Evolutionary conservation across 768 basidiomycete genomes (phyloP), one percentile per base, ranked within the genome.

Genomic region (Phylloporus sp.): DNA sequence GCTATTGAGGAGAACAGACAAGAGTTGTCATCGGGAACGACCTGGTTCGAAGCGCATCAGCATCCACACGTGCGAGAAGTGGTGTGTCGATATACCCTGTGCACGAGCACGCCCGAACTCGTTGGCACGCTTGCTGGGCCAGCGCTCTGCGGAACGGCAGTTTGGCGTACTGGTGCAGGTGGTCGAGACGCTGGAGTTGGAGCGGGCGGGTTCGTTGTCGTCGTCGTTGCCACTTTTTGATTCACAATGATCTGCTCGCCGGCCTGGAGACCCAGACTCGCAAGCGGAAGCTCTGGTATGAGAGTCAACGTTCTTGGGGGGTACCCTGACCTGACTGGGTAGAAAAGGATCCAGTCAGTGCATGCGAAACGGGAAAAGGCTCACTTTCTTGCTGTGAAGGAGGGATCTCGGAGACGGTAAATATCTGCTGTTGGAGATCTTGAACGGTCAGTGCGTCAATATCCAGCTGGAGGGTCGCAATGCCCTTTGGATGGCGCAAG

Each of bases 11-110:
- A 86, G 70, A 97, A 98, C 24, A 98, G 71, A 65, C 95, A 98
- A 2, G 91, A 88, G 59, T 98, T 98, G 68, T 98, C 95, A 59
- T 98, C 95, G n/a, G 93, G 94, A 15, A 95, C 90, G 45, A 92
- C 75, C 80, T 88, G 21, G 14, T 38, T 23, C 20, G 18, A 14
- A 6, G 8, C n/a, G 17, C 10, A 31, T 46, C 20, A 29, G 52
- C 37, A 27, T 52, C 28, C 57, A 39, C 20, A 32, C 34, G 57
- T 29, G 35, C 0, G 27, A 2, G 17, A 21, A 38, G 37, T 28
- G 28, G 37, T n/a, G n/a, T n/a, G n/a, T 31, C 11, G 28, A 21
- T 38, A 22, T 60, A 89, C 90, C 49, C 85, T 71, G 59, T 90
- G 87, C n/a, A 91, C 68, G 15, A 91, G 72, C 43, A 79, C 77